phyloP scores from a whole-genome alignment of 495 filamentous ascomycete genomes.

The Penicillium longicatenatum region DNA sequence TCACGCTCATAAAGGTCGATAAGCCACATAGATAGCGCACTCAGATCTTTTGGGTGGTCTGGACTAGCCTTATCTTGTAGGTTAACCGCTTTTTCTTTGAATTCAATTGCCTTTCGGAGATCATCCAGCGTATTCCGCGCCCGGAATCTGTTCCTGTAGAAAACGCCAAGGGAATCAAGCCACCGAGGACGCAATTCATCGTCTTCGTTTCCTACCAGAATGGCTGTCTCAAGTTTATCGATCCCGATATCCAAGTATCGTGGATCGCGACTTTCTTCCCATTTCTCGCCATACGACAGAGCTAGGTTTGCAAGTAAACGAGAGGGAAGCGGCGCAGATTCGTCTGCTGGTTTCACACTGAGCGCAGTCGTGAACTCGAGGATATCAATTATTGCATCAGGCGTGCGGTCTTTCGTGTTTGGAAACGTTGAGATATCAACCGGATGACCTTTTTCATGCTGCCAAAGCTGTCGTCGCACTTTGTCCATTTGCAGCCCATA shows the following conservation, averaged over 20 bases:
- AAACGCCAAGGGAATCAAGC: not conserved
- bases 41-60: not conserved
- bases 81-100: not conserved
- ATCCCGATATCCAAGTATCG: not conserved
- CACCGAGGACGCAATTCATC: not conserved
- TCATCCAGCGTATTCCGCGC: not conserved
- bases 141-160: not conserved
- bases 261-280: not conserved
- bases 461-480: not conserved
- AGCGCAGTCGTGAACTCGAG: not conserved
- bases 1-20: not conserved
- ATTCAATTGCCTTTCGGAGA: not conserved
- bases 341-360: not conserved
- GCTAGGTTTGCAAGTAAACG: not conserved
- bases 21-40: not conserved
- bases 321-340: not conserved
- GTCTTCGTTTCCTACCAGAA: not conserved
- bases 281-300: not conserved
- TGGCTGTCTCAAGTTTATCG: not conserved
- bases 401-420: not conserved
- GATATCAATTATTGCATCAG: not conserved
- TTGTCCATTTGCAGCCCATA: not conserved
- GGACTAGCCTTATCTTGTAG: not conserved
- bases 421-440: not conserved
- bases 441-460: not conserved